Evolutionary conservation across 2,329 filamentous ascomycete species (phyloP).

Genomic region (Penicillium sp.): DNA sequence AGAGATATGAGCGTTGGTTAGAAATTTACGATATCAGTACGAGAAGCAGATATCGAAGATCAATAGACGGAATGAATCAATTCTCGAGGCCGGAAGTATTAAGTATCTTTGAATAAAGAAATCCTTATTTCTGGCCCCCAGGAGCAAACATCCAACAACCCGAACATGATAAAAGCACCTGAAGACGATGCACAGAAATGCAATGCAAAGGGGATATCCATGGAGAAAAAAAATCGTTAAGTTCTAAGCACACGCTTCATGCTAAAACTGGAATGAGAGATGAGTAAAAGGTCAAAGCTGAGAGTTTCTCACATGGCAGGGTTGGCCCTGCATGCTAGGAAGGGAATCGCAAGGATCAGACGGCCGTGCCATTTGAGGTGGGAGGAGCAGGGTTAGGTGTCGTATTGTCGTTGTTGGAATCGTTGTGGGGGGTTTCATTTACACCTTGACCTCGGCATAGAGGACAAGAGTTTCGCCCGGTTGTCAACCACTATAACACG

Average conservation of each 20-base stretch:
- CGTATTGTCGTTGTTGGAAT: slow-evolving; percentile 7
- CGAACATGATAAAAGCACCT: slow-evolving; percentile 18
- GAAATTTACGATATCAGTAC: neutral
- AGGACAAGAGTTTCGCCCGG: slow-evolving; percentile 45
- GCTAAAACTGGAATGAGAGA: slow-evolving; percentile 27
- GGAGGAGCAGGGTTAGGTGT: slow-evolving; percentile 17
- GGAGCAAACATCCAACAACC: slow-evolving; percentile 5
- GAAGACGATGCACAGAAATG: slow-evolving; percentile 14
- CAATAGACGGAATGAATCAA: neutral
- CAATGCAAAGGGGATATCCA: slow-evolving; percentile 33
- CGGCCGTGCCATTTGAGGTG: slow-evolving; percentile 6
- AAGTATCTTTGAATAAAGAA: neutral
- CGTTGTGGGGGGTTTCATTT: slow-evolving; percentile 32
- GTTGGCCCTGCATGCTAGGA: neutral
- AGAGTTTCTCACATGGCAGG: neutral
- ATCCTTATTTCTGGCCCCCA: neutral
- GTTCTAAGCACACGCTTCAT: slow-evolving; percentile 33
- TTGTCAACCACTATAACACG: slow-evolving; percentile 61
- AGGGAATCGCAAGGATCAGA: slow-evolving; percentile 1
- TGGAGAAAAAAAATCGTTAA: slow-evolving; percentile 25
- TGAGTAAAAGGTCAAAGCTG: slow-evolving; percentile 5
- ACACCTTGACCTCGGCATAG: slow-evolving; percentile 44
- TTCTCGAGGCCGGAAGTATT: neutral
- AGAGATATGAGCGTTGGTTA: neutral
- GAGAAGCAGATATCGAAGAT: neutral